phyloP scores from a whole-genome alignment of 1,284 basidiomycete species.

The Microbotryum saponariae region DNA sequence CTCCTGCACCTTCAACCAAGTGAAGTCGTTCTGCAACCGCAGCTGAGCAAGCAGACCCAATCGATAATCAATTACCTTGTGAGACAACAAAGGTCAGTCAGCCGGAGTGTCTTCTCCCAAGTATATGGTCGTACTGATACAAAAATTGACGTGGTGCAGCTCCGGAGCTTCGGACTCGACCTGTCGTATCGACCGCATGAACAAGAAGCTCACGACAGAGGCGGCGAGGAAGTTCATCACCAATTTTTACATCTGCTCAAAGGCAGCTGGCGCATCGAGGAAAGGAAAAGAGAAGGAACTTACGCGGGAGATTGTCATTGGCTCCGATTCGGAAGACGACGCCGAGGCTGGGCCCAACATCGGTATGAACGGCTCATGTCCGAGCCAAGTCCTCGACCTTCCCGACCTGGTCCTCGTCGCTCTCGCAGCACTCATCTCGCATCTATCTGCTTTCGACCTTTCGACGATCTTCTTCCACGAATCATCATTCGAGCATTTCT shows the following conservation, averaged over 20 bases:
- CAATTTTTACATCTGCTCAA: slow-evolving; percentile 55
- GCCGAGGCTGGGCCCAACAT: neutral
- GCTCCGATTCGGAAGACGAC: slow-evolving; percentile 17
- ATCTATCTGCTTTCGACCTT: slow-evolving; percentile 68
- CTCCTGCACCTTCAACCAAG: slow-evolving; percentile 74
- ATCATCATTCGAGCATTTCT: slow-evolving; percentile 60
- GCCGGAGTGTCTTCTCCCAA: no score
- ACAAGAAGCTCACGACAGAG: slow-evolving; percentile 54
- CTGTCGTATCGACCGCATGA: slow-evolving; percentile 58
- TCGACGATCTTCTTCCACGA: slow-evolving; percentile 66
- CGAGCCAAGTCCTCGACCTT: slow-evolving; percentile 15
- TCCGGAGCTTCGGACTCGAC: slow-evolving; percentile 20
- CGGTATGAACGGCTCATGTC: neutral
- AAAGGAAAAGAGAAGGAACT: slow-evolving; percentile 6
- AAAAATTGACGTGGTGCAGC: neutral
- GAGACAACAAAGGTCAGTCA: slow-evolving; percentile 43
- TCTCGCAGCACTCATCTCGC: slow-evolving; percentile 65
- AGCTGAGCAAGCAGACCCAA: slow-evolving; percentile 63
- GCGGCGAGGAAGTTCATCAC: slow-evolving; percentile 67
- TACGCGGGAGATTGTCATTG: slow-evolving; percentile 20
- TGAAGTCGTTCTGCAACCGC: slow-evolving; percentile 57
- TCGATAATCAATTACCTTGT: slow-evolving; percentile 67
- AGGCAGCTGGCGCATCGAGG: neutral
- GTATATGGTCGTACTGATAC: no score
- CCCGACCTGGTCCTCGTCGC: slow-evolving; percentile 54